These are phyloP conservation scores for Penicillium lagena DNA, from an alignment of 495 filamentous ascomycete genomes.

Conservation along the genomic window DNA sequence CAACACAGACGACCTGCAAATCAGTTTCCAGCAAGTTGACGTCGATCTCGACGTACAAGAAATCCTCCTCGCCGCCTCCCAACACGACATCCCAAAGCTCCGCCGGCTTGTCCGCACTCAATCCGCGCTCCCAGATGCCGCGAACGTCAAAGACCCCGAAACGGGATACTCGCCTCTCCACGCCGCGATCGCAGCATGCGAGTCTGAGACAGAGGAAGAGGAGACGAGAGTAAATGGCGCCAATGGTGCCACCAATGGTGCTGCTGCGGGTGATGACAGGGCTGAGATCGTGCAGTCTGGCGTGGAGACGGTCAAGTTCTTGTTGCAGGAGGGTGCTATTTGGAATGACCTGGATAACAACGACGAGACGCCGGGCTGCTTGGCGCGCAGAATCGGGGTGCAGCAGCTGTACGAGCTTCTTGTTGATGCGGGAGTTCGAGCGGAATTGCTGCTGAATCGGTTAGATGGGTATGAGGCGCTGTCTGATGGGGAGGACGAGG, in stretches of 20 bases:
- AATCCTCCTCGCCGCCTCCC: slow-evolving; percentile 74
- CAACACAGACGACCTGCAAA: slow-evolving; percentile 20
- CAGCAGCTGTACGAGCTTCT: slow-evolving; percentile 74
- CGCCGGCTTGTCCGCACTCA: slow-evolving; percentile 63
- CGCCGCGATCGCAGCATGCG: slow-evolving; percentile 81
- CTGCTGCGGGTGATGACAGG: not conserved
- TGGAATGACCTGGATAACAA: slow-evolving; percentile 92
- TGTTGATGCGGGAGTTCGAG: slow-evolving; percentile 87
- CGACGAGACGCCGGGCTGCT: slow-evolving; percentile 86
- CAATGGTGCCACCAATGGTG: slow-evolving; percentile 3
- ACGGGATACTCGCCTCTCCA: slow-evolving; percentile 87
- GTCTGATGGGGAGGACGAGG: slow-evolving; percentile 54
- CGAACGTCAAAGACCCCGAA: slow-evolving; percentile 74
- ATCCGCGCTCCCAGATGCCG: slow-evolving; percentile 40
- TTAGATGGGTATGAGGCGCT: slow-evolving; percentile 74
- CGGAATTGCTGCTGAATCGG: slow-evolving; percentile 74
- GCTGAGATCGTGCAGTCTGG: slow-evolving; percentile 46
- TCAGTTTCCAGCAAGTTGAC: slow-evolving; percentile 24
- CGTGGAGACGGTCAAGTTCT: slow-evolving; percentile 61
- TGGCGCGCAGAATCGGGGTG: slow-evolving; percentile 66
- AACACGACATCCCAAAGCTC: slow-evolving; percentile 73
- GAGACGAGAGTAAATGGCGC: slow-evolving; percentile 27
- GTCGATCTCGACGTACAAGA: slow-evolving; percentile 40
- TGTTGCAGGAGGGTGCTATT: slow-evolving; percentile 83
- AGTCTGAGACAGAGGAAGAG: slow-evolving; percentile 37